Evolutionary conservation across 345 rosid species (phyloP), one percentile per base, ranked within the genome.

Genomic region (Salix viminalis): DNA sequence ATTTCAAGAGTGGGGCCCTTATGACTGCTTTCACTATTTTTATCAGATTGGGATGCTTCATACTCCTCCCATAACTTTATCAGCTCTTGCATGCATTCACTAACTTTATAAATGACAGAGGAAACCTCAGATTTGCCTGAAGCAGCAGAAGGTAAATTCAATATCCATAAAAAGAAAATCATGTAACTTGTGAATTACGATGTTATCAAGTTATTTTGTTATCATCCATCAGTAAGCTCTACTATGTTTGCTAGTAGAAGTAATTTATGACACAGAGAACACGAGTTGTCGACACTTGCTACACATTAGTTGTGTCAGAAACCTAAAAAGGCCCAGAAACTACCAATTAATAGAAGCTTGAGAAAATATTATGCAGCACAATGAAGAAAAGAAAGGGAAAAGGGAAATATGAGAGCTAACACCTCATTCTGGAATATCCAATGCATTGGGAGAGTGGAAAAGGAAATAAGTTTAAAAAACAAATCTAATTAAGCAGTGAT

Each of bases 1-100:
- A 96, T 90, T 89, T 96, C 97, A 83, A 96, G 94, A 80, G 97
- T 92, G 65, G 99, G 99, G 32, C 98, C 94, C 83, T 74, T 86
- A 79, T 71, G 86, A 70, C 85, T 81, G 75, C 86, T 86, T 79
- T 91, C 93, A 73, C 90, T 91, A 79, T 84, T 88, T 87, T 91
- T 90, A 72, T 90, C 97, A 76, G 87, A 80, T 73, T 90, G 93
- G 65, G 94, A 87, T 66, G 88, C 75, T 72, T 90, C 91, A 82
- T 87, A 87, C 79, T 94, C 99, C 85, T 80, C 88, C 99, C 98
- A 96, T 79, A 96, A 69, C 88, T 92, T 94, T 85, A 96, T 84
- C 82, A 96, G 84, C 74, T 96, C 99, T 92, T 91, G 98, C 98
- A 94, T 92, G 83, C 98, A 96, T 88, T 94, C 99, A 50, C 99